Evolutionary conservation across 2,329 filamentous ascomycete genomes (phyloP).

Genomic region (Sphaerostilbella broomeana): DNA sequence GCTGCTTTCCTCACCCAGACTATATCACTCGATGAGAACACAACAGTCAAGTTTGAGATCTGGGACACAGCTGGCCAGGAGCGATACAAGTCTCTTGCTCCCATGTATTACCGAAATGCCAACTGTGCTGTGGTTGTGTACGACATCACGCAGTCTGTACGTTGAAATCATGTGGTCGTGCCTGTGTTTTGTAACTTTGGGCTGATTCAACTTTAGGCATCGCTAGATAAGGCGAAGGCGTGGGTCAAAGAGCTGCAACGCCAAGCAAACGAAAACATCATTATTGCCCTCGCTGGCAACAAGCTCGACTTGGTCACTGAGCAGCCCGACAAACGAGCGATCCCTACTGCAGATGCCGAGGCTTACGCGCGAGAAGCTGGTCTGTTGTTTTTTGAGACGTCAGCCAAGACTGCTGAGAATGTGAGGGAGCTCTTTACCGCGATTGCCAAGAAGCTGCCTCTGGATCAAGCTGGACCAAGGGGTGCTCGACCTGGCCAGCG

Average conservation of each 20-base stretch:
- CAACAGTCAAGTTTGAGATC: conserved; percentile 99
- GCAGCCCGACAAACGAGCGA: conserved; percentile 91
- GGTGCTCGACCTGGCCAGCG: conserved; percentile 64
- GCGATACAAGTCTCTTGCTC: conserved; percentile 95
- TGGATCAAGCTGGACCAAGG: conserved; percentile 91
- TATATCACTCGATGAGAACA: conserved; percentile 94
- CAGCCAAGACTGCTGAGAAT: conserved; percentile 94
- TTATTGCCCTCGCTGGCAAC: conserved; percentile 96
- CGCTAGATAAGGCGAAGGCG: conserved; percentile 96
- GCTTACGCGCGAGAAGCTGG: conserved; percentile 91
- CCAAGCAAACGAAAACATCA: conserved; percentile 99
- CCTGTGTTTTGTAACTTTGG: neutral
- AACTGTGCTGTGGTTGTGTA: conserved; percentile 99
- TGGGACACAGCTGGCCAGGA: conserved; percentile 99
- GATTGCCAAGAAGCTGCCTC: conserved; percentile 94
- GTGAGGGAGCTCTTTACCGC: conserved; percentile 93
- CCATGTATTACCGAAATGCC: conserved; percentile 99
- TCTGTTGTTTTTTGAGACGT: conserved; percentile 96
- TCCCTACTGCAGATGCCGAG: conserved; percentile 82
- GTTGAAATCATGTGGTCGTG: conserved; percentile 28
- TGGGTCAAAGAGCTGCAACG: conserved; percentile 99
- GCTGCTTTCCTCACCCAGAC: conserved; percentile 98
- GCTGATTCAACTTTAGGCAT: conserved; percentile 54
- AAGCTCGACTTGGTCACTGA: conserved; percentile 94
- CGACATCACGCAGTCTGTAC: conserved; percentile 97